These are phyloP conservation scores for Maudiozyma humilis DNA, from an alignment of 1,139 yeast species.

Conservation along the genomic window DNA sequence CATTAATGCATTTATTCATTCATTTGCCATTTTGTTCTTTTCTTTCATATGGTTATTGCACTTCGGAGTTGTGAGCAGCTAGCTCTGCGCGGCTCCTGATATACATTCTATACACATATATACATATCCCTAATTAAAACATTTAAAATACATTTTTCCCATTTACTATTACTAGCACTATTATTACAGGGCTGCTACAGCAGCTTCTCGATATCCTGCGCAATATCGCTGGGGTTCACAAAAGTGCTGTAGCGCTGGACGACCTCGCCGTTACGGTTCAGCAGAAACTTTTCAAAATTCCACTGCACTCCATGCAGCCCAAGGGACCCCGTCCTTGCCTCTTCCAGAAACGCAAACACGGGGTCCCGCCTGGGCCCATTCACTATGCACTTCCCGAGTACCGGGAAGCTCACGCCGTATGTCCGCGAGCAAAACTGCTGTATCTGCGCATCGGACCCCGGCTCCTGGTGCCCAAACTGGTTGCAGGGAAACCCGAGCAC, in stretches of 20 bases:
- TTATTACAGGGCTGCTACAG: no score
- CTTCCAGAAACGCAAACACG: conserved; percentile 65
- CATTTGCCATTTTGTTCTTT: background rate
- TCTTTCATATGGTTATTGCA: no score
- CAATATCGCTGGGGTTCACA: conserved; percentile 57
- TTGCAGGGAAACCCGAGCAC: conserved; percentile 84
- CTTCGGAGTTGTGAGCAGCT: background rate
- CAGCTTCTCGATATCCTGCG: conserved; percentile 21
- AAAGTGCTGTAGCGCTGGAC: conserved; percentile 54
- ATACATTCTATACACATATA: no score
- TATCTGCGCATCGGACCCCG: conserved; percentile 53
- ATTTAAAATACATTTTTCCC: no score
- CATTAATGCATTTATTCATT: background rate
- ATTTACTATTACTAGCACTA: no score
- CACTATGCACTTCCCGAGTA: conserved; percentile 71
- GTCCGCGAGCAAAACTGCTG: conserved; percentile 46
- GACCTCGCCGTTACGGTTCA: conserved; percentile 60
- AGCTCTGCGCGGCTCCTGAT: background rate
- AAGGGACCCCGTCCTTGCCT: conserved; percentile 44
- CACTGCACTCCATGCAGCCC: conserved; percentile 68
- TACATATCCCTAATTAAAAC: background rate
- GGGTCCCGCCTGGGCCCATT: conserved; percentile 72
- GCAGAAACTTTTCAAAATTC: conserved; percentile 84
- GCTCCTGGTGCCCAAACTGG: conserved; percentile 84
- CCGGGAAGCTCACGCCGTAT: conserved; percentile 54